A percentile compares a stretch with the other conserved stretches of the same genome.
These are phyloP conservation scores for Ceratobasidium sp. DNA, from an alignment of 1,284 basidiomycete species.

Conservation along the genomic window DNA sequence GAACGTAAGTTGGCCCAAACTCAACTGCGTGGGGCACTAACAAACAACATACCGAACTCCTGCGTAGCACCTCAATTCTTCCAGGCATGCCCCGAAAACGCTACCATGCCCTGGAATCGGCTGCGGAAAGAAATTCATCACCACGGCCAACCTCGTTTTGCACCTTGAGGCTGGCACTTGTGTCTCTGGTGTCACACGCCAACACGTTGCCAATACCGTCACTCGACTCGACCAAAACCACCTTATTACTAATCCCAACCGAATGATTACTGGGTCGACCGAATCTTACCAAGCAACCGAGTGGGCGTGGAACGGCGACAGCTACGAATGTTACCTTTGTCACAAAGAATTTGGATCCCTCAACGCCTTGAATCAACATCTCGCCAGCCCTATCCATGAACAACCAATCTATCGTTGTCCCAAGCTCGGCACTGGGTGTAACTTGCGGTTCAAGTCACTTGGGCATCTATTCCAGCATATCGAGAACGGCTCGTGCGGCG, in stretches of 20 bases:
- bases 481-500: constrained; percentile 40
- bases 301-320: constrained; percentile 58
- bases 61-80: constrained; percentile 27
- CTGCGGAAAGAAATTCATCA: constrained; percentile 13
- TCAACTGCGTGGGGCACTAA: neutral
- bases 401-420: constrained; percentile 57
- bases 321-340: constrained; percentile 65
- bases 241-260: constrained; percentile 30
- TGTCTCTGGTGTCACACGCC: constrained; percentile 13
- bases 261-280: constrained; percentile 26
- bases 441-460: constrained; percentile 20
- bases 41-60: neutral
- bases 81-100: constrained; percentile 12
- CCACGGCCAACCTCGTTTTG: neutral
- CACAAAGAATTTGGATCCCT: constrained; percentile 55
- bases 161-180: constrained; percentile 31
- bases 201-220: neutral
- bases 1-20: constrained; percentile 12
- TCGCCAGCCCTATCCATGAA: constrained; percentile 59
- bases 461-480: constrained; percentile 39
- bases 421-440: constrained; percentile 44
- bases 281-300: constrained; percentile 51
- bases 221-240: constrained; percentile 5
- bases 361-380: constrained; percentile 59
- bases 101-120: constrained; percentile 15